These are phyloP conservation scores for Neurospora discreta DNA, from an alignment of 495 filamentous ascomycete genomes.

Conservation along the genomic window DNA sequence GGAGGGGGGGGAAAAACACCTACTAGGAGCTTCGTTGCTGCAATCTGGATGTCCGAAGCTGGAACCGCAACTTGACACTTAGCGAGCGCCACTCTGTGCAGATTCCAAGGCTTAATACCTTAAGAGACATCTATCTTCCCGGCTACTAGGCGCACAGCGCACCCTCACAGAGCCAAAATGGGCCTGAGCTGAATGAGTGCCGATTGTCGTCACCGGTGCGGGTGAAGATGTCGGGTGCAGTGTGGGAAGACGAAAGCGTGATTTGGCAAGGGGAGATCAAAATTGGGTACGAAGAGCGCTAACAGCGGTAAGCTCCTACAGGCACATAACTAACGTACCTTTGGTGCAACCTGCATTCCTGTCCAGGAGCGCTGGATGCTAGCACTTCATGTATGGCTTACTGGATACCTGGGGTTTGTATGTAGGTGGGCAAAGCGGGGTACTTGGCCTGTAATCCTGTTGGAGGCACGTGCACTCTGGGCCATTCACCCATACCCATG, in stretches of 20 bases:
- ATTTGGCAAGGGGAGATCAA: background rate
- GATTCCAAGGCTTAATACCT: too few relatives aligned
- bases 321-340: too few relatives aligned
- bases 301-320: background rate
- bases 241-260: background rate
- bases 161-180: background rate
- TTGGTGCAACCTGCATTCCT: too few relatives aligned
- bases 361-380: background rate
- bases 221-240: background rate
- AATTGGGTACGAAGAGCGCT: background rate
- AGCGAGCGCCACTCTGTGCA: too few relatives aligned
- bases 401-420: background rate
- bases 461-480: too few relatives aligned
- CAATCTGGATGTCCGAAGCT: background rate
- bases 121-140: too few relatives aligned
- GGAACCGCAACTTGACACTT: background rate
- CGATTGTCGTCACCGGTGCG: background rate
- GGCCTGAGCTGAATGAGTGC: background rate
- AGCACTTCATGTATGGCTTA: background rate
- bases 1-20: background rate
- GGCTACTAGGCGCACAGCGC: too few relatives aligned
- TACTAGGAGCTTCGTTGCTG: background rate
- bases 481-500: too few relatives aligned
- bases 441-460: background rate
- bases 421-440: background rate